These are phyloP conservation scores for Gossypium laxum DNA, from an alignment of 441 rosid genomes.

Conservation along the genomic window DNA sequence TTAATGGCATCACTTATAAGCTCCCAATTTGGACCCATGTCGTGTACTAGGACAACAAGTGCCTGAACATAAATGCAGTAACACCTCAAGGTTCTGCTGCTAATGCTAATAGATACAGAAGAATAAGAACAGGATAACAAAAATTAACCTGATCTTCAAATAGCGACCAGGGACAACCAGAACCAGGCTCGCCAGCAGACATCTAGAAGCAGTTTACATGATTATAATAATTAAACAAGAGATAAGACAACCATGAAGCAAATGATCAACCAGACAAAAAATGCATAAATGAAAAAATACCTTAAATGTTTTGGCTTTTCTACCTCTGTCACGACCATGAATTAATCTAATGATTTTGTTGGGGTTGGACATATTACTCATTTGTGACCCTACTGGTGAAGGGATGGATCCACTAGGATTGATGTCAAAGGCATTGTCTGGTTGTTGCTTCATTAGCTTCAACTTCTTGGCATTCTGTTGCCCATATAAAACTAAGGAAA, in stretches of 20 bases:
- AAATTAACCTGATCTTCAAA: constrained; percentile 88
- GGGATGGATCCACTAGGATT: constrained; percentile 54
- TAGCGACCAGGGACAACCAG: constrained; percentile 82
- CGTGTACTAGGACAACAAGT: constrained; percentile 97
- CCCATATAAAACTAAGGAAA: constrained; percentile 55
- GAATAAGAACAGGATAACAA: constrained; percentile 4
- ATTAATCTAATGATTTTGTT: constrained; percentile 58
- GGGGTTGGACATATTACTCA: constrained; percentile 91
- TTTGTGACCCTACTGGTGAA: constrained; percentile 83
- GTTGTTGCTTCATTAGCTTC: constrained; percentile 56
- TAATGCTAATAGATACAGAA: constrained; percentile 9
- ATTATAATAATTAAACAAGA: constrained; percentile 16
- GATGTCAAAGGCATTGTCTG: constrained; percentile 56
- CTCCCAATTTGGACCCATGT: constrained; percentile 99
- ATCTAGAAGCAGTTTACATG: constrained; percentile 41
- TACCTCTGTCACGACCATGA: constrained; percentile 63
- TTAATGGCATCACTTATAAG: constrained; percentile 96
- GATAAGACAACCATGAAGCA: constrained; percentile 11
- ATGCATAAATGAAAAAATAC: constrained; percentile 30
- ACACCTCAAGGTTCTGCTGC: constrained; percentile 14
- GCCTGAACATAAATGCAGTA: constrained; percentile 45
- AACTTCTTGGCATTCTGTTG: constrained; percentile 67
- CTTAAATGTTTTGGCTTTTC: constrained; percentile 69
- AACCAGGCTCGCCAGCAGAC: constrained; percentile 63
- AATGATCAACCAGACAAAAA: constrained; percentile 12